These are phyloP conservation scores for Hypoxylon sp. DNA, from an alignment of 2,329 filamentous ascomycete species.

Conservation along the genomic window DNA sequence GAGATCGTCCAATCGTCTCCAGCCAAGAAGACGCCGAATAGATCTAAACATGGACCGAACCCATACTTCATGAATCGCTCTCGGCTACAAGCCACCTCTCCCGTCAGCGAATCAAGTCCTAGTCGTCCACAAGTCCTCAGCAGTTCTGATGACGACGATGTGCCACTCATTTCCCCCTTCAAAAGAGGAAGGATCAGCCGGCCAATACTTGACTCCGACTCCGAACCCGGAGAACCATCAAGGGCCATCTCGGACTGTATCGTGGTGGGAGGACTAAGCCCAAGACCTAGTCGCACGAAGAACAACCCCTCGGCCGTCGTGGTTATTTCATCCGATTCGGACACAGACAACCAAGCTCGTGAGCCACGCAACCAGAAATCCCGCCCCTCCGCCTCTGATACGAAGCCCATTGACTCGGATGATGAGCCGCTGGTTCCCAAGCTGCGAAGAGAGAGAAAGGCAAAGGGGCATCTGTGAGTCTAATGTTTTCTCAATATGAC, in stretches of 20 bases:
- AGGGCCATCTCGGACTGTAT: not conserved
- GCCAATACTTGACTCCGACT: not conserved
- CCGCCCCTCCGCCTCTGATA: not conserved
- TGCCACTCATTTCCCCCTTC: not conserved
- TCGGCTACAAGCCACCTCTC: not conserved
- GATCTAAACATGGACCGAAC: not conserved
- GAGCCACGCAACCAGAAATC: not conserved
- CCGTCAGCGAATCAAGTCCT: not conserved
- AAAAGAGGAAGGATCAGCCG: not conserved
- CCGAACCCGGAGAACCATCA: not conserved
- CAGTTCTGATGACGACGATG: slow-evolving; percentile 10
- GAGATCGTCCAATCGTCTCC: slow-evolving; percentile 9
- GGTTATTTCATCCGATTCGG: slow-evolving; percentile 13
- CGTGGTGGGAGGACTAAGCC: not conserved
- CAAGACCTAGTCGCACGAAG: slow-evolving; percentile 2
- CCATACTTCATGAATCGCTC: not conserved
- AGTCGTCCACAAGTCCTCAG: not conserved
- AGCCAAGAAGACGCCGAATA: not conserved
- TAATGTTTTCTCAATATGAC: not conserved
- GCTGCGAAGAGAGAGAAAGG: not conserved
- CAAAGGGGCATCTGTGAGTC: not conserved
- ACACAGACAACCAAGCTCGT: not conserved
- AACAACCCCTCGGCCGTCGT: not conserved
- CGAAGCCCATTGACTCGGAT: slow-evolving; percentile 1
- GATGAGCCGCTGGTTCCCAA: slow-evolving; percentile 20